These are phyloP conservation scores for Trichosanthes truncata DNA, from an alignment of 306 rosid species.

Conservation along the genomic window DNA sequence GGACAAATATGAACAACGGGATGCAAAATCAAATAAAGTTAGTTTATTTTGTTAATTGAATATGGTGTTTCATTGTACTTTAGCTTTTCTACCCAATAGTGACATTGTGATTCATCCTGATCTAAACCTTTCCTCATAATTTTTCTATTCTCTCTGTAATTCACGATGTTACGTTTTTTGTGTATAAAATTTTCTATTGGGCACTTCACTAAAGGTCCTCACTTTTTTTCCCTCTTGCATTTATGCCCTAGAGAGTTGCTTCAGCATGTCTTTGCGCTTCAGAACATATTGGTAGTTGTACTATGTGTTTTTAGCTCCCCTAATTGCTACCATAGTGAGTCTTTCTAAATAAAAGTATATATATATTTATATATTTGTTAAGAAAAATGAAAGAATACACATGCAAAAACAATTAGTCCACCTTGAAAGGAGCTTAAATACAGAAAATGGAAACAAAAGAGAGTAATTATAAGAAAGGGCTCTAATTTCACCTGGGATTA, in stretches of 20 bases:
- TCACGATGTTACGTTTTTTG: background rate
- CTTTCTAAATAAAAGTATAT: background rate
- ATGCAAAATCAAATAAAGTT: conserved; percentile 67
- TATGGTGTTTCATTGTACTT: conserved; percentile 4
- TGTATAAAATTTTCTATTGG: too few relatives aligned
- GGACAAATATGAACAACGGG: conserved; percentile 62
- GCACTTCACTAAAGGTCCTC: too few relatives aligned
- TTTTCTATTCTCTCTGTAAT: background rate
- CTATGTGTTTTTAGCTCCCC: background rate
- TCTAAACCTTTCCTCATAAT: background rate
- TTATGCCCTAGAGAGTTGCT: too few relatives aligned
- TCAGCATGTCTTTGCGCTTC: background rate
- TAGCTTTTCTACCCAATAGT: conserved; percentile 10
- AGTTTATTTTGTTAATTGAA: conserved; percentile 23
- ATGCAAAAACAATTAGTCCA: background rate
- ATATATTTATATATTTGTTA: background rate
- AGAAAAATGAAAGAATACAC: background rate
- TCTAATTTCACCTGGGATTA: background rate
- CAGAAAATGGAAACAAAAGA: background rate
- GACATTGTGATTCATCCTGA: background rate
- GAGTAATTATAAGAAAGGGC: background rate
- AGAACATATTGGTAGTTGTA: background rate
- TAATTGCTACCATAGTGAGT: background rate
- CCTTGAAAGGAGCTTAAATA: background rate
- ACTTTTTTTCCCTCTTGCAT: too few relatives aligned